Evolutionary conservation across 2,329 filamentous ascomycete genomes (phyloP), one percentile per base, ranked within the genome.

Genomic region (Sclerotinia spermophila): DNA sequence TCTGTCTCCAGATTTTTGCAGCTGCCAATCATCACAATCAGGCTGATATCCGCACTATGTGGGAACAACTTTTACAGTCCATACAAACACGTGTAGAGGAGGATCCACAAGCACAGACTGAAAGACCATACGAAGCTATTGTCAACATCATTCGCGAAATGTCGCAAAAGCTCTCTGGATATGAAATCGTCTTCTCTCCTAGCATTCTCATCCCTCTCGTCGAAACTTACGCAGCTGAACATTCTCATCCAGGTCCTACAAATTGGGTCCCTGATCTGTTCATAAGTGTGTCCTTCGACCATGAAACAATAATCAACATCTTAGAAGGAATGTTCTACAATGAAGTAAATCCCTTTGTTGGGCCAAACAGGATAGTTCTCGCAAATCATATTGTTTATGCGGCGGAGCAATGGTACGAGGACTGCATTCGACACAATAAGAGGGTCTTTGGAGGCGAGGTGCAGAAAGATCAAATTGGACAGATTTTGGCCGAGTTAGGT

Each of bases 1-100:
- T 99, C 66, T 97, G 93, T 79, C 87, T 99, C 13, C 86, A 95
- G 72, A 97, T 99, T 77, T 98, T 94, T 83, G 91, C 96, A 80
- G 88, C 91, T 1, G 95, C 95, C 60, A 94, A 98, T 80, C 93
- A 97, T 83, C 91, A 95, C 76, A 96, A 95, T 77, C 86, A 93
- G 2, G 89, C 92, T 56, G 92, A 96, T 73, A 96, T 99, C 76
- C 86, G 87, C 69, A 86, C 90, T 55, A 96, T 93, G 5, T 99
- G 96, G 96, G 86, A 89, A 77, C 90, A 90, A 76, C 85, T 97
- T 30, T 89, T 99, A 73, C 86, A 92, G 71, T 86, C 90, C 73
- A 88, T 89, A 8, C 91, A 95, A 77, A 74, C n/a, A 15, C 72
- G 74, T 30, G 73, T 75, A 11, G 87, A 85, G 27, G 79, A 55